These are phyloP conservation scores for Hypericum androsaemum DNA, from an alignment of 345 rosid species.

Conservation along the genomic window DNA sequence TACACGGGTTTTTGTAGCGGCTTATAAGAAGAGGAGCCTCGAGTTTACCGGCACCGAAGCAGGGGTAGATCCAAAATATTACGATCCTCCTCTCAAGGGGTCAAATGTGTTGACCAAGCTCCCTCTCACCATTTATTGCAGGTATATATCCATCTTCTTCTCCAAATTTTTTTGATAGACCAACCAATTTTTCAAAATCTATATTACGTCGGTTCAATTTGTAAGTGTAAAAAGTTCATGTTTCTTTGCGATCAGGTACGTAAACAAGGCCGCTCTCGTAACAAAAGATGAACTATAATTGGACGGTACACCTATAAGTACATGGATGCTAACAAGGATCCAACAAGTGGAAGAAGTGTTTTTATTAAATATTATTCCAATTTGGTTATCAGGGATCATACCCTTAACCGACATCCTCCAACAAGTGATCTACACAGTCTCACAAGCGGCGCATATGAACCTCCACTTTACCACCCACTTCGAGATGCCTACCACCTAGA, in stretches of 20 bases:
- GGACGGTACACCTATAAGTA: constrained; percentile 28
- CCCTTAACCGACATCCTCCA: no score
- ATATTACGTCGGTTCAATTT: not conserved
- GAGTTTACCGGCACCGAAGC: constrained; percentile 18
- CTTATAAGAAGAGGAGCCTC: constrained; percentile 39
- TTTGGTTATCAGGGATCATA: no score
- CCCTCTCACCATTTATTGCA: constrained; percentile 46
- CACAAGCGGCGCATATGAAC: constrained; percentile 18
- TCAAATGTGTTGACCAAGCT: constrained; percentile 31
- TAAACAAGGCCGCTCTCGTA: constrained; percentile 57
- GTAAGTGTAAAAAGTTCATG: no score
- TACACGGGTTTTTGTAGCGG: constrained; percentile 41
- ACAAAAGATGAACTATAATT: constrained; percentile 33
- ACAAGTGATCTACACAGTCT: no score
- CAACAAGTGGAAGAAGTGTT: constrained; percentile 17
- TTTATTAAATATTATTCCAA: no score
- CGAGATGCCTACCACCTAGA: constrained; percentile 15
- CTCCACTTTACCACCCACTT: constrained; percentile 14
- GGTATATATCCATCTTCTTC: constrained; percentile 22
- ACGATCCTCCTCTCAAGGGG: constrained; percentile 43
- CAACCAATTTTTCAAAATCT: not conserved
- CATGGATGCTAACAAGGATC: constrained; percentile 3
- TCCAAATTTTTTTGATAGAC: not conserved
- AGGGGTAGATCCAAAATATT: constrained; percentile 10
- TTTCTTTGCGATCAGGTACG: no score